These are phyloP conservation scores for Hypoxylon subgilvum DNA, from an alignment of 495 filamentous ascomycete species.

Conservation along the genomic window DNA sequence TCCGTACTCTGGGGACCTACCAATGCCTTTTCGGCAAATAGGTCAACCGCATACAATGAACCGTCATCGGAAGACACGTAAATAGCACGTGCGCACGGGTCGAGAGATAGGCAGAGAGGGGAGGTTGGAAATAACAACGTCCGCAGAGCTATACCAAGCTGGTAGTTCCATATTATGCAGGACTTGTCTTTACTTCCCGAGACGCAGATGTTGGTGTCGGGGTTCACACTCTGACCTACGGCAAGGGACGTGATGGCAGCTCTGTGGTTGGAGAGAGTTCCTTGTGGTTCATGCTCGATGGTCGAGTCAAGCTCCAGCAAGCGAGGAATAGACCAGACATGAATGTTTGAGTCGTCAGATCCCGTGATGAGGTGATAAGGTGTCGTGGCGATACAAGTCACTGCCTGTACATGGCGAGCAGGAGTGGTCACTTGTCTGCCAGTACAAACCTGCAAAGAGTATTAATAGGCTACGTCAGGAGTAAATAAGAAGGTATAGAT, in stretches of 20 bases:
- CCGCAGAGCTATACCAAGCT: slow-evolving; percentile 72
- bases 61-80: slow-evolving; percentile 86
- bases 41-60: slow-evolving; percentile 77
- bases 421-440: slow-evolving; percentile 88
- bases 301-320: slow-evolving; percentile 67
- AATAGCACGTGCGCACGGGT: slow-evolving; percentile 81
- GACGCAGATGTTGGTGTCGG: slow-evolving; percentile 72
- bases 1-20: slow-evolving; percentile 63
- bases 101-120: slow-evolving; percentile 74
- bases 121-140: slow-evolving; percentile 78
- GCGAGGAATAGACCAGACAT: slow-evolving; percentile 82
- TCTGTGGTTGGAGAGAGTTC: slow-evolving; percentile 78
- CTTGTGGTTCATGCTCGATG: slow-evolving; percentile 62
- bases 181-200: slow-evolving; percentile 81
- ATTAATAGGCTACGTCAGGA: slow-evolving; percentile 23
- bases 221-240: slow-evolving; percentile 68
- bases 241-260: slow-evolving; percentile 75
- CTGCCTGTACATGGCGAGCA: slow-evolving; percentile 82
- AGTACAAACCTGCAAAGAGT: slow-evolving; percentile 70
- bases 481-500: slow-evolving; percentile 2
- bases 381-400: slow-evolving; percentile 75
- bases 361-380: slow-evolving; percentile 84
- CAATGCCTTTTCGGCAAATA: slow-evolving; percentile 66
- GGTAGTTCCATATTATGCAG: slow-evolving; percentile 88
- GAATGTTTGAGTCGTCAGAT: slow-evolving; percentile 84